Conservation (phyloP, 2,329 filamentous ascomycete genomes). For the Fusarium subtropicale region DNA sequence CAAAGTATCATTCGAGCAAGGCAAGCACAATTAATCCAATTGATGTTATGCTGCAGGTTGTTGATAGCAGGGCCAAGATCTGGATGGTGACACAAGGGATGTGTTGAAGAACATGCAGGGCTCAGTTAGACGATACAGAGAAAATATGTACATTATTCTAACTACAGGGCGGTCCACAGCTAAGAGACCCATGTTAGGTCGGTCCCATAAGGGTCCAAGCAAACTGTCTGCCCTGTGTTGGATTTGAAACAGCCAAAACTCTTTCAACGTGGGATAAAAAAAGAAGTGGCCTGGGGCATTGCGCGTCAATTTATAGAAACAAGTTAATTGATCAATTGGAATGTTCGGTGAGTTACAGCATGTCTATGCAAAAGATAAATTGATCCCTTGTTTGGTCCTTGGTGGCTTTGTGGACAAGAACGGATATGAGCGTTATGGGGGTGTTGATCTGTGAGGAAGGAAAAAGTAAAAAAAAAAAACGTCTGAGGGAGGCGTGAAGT, state of each 20-base stretch:
- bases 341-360: constrained; percentile 19
- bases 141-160: neutral
- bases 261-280: neutral
- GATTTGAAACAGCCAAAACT: neutral
- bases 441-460: constrained; percentile 8
- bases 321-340: neutral
- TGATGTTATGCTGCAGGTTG: constrained; percentile 2
- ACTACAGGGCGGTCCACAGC: neutral
- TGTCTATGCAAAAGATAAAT: constrained; percentile 1
- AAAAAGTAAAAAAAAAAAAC: constrained; percentile 4
- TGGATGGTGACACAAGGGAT: constrained; percentile 26
- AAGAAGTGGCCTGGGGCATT: constrained; percentile 33
- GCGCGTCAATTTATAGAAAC: constrained; percentile 24
- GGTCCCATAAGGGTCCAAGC: neutral
- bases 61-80: constrained; percentile 21
- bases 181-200: neutral
- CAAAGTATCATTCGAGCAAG: neutral
- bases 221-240: neutral
- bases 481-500: constrained; percentile 5
- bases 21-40: neutral
- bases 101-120: constrained; percentile 42
- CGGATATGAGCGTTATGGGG: constrained; percentile 10
- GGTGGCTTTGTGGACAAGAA: constrained; percentile 14
- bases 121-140: constrained; percentile 28
- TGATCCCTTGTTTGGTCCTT: constrained; percentile 7